A percentile compares a stretch with the other conserved stretches of the same genome.
These are phyloP conservation scores for Rhizopogon rudus DNA, from an alignment of 768 basidiomycete species.

Conservation along the genomic window DNA sequence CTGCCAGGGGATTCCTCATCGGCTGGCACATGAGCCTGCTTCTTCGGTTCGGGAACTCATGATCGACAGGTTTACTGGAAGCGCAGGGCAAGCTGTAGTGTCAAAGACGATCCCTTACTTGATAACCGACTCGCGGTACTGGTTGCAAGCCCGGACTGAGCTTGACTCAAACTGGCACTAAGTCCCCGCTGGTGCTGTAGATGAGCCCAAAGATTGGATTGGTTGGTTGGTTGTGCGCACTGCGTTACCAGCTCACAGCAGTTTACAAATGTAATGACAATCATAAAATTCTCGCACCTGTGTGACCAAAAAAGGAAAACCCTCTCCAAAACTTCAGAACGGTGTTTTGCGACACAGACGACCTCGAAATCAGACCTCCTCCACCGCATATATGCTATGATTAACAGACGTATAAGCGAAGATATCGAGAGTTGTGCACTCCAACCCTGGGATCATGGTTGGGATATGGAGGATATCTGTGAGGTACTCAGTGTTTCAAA, in stretches of 20 bases:
- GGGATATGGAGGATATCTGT: too few species aligned
- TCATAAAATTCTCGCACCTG: too few species aligned
- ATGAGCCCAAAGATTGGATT: constrained; percentile 67
- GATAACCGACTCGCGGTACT: constrained; percentile 79
- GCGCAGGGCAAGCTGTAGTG: constrained; percentile 68
- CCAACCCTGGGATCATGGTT: too few species aligned
- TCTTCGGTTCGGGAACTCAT: constrained; percentile 10
- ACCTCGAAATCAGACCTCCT: too few species aligned
- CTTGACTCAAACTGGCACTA: constrained; percentile 72
- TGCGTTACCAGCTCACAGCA: constrained; percentile 13
- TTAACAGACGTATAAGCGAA: too few species aligned
- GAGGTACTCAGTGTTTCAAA: too few species aligned
- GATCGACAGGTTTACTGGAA: constrained; percentile 51
- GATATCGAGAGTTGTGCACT: too few species aligned
- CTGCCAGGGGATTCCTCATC: neutral
- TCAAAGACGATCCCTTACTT: constrained; percentile 65
- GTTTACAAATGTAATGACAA: too few species aligned
- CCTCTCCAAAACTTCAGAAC: too few species aligned
- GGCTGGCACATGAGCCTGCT: constrained; percentile 6
- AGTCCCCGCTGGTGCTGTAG: constrained; percentile 48
- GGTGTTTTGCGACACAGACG: too few species aligned
- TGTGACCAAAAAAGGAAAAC: too few species aligned
- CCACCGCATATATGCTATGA: too few species aligned
- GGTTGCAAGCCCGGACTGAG: constrained; percentile 69
- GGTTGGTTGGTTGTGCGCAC: constrained; percentile 75